phyloP scores from a whole-genome alignment of 164 flowering plant species.

The Macadamia tetraphylla region DNA sequence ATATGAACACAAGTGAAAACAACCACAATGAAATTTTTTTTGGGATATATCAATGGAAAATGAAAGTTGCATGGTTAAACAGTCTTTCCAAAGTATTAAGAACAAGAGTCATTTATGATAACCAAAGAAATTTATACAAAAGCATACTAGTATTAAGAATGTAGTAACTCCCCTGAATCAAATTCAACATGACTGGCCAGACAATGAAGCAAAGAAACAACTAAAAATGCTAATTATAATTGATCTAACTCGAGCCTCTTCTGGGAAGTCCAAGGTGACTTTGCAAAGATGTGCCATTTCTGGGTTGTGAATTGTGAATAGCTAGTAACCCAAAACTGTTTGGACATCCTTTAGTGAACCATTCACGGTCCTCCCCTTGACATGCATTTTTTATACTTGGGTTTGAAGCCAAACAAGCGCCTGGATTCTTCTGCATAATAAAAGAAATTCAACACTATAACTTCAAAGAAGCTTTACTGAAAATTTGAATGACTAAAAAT shows the following conservation, averaged over 20 bases:
- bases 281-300: no score
- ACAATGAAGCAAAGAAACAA: no score
- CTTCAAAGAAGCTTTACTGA: no score
- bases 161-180: no score
- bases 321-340: slow-evolving; percentile 55
- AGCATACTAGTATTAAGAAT: no score
- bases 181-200: no score
- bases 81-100: not conserved
- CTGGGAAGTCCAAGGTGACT: no score
- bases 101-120: not conserved
- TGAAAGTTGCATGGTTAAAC: no score
- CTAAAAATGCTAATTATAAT: no score
- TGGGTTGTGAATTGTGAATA: slow-evolving; percentile 1
- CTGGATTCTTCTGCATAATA: slow-evolving; percentile 18
- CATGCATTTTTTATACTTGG: slow-evolving; percentile 29
- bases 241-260: no score
- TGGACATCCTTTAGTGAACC: slow-evolving; percentile 68
- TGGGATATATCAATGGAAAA: not conserved
- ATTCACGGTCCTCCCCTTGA: slow-evolving; percentile 24
- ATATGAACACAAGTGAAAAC: not conserved
- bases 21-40: not conserved
- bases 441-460: no score
- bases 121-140: not conserved
- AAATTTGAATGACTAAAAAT: no score
- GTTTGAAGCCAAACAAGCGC: slow-evolving; percentile 43